Evolutionary conservation across 345 rosid genomes (phyloP).

Genomic region (Murraya koenigii): DNA sequence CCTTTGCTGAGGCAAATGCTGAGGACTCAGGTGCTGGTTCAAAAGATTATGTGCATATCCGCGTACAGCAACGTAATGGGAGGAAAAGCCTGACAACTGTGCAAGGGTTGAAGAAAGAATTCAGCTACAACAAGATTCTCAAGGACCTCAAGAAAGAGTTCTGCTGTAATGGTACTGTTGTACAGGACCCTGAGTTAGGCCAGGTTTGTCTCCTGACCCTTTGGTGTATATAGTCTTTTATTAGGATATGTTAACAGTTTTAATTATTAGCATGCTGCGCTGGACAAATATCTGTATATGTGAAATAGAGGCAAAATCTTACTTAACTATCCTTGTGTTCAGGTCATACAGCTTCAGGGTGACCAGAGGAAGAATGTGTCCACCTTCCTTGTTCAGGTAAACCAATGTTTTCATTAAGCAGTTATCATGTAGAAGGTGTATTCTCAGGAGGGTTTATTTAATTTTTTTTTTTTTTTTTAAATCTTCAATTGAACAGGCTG

Average conservation of each 20-base stretch:
- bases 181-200: constrained; percentile 79
- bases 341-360: constrained; percentile 91
- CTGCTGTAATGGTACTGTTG: constrained; percentile 81
- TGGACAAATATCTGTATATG: background rate
- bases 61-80: constrained; percentile 78
- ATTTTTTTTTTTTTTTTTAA: background rate
- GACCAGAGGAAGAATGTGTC: constrained; percentile 85
- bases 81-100: constrained; percentile 81
- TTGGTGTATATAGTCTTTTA: background rate
- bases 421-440: background rate
- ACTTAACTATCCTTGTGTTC: background rate
- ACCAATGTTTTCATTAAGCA: background rate
- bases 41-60: constrained; percentile 66
- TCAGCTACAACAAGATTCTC: constrained; percentile 76
- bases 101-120: constrained; percentile 79
- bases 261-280: background rate
- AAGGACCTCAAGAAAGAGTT: constrained; percentile 80
- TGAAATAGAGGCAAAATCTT: background rate
- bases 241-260: background rate
- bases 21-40: constrained; percentile 78
- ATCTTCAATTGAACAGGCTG: constrained; percentile 45
- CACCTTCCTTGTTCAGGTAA: constrained; percentile 70
- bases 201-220: constrained; percentile 40
- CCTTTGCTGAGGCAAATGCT: constrained; percentile 71
- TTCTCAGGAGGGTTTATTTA: background rate